Conservation (phyloP, 352 stramenopile genomes). For the Phytophthora palmivora region DNA sequence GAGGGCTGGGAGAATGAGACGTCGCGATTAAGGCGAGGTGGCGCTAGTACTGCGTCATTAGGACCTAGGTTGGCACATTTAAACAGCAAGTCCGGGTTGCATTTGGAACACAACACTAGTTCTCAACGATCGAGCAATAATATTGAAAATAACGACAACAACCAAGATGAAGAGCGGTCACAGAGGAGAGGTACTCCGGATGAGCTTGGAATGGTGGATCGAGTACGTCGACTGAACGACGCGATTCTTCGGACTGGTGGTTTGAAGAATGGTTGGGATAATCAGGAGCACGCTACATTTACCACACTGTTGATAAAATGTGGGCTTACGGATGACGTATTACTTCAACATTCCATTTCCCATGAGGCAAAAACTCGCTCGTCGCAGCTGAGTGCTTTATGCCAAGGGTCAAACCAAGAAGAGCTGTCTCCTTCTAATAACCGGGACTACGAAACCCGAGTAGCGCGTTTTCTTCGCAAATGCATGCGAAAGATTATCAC, state of each 20-base stretch:
- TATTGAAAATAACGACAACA: background rate
- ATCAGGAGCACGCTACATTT: conserved; percentile 60
- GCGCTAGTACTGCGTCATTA: conserved; percentile 11
- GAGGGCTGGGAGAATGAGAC: conserved; percentile 46
- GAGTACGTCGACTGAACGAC: conserved; percentile 60
- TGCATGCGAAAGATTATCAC: conserved; percentile 64
- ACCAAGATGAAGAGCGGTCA: conserved; percentile 11
- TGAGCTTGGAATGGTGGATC: conserved; percentile 50
- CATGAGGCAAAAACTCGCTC: background rate
- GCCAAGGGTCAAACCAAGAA: conserved; percentile 18
- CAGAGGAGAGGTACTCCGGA: conserved; percentile 10
- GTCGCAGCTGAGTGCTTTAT: background rate
- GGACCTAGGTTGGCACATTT: conserved; percentile 6
- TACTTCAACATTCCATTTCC: conserved; percentile 40
- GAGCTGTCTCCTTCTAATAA: conserved; percentile 3
- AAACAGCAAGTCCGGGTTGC: conserved; percentile 10
- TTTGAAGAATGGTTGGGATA: conserved; percentile 65
- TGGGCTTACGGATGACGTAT: conserved; percentile 50
- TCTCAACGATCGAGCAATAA: conserved; percentile 6
- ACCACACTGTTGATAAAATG: conserved; percentile 48
- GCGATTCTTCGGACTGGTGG: conserved; percentile 63
- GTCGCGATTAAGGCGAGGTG: conserved; percentile 8
- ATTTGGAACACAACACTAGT: background rate
- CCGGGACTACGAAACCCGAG: conserved; percentile 49
- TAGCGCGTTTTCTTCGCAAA: conserved; percentile 58